Base-by-base conservation (phyloP, 2,329 filamentous ascomycete genomes). In the Beauveria scarabaeidicola region DNA sequence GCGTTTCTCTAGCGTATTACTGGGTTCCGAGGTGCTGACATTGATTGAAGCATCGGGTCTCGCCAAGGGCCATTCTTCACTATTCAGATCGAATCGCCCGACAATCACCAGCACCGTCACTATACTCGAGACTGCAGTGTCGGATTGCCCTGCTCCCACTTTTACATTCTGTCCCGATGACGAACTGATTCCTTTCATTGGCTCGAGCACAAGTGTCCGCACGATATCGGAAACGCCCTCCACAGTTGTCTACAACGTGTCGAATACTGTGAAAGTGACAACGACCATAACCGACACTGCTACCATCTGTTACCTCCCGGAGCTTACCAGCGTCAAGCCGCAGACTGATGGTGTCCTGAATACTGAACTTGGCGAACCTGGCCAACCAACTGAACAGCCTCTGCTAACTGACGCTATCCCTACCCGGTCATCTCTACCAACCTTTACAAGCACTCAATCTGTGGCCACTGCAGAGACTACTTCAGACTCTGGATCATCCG, bases 391-490 rank as follows among this genome's bases (percentile, higher is more conserved):
- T 5, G 11, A 15, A 25, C 23, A 38, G 7, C 58, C 52, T 17
- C 65, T 63, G 64, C 60, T 48, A 60, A 71, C 40, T 61, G 63
- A 32, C 68, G 70, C 58, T 67, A 73, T 43, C 72, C 72, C 13
- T 65, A 68, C 17, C 69, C 70, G 57, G 63, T 67, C 56, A 53
- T 72, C 40, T 64, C 67, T 43, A 69, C 67, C 21, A 62, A 64
- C 7, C 53, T 68, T 43, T 58, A 64, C 51, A 64, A 61, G 44
- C 41, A 61, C 40, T 3, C 21, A 41, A 21, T 48, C 57, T 46
- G 13, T 11, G 36, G 62, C 67, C 3, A 32, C 55, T 25, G 21
- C 21, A 25, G 15, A 41, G 41, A 36, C 29, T 19, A 55, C 52
- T 1, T 2, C 13, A 3, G 15, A 23, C 3, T 15, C 23, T 2